Base-by-base conservation (phyloP, 352 stramenopile genomes). In the Blastocystis sp. region DNA sequence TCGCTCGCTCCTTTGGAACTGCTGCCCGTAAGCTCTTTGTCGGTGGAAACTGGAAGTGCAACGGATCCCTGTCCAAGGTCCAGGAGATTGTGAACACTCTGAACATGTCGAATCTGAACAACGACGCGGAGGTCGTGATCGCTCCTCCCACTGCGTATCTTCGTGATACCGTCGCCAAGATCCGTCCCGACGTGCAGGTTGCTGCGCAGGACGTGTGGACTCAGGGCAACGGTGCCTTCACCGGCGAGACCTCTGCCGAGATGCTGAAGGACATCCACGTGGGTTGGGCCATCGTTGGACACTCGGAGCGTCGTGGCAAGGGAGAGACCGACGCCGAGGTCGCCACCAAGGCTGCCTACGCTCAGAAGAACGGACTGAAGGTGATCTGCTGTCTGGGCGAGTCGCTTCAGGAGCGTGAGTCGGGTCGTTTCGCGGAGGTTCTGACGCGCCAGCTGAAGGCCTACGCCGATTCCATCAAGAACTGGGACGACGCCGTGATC, bases 21-120 rank as follows among this genome's bases (percentile, higher is more conserved):
- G 76, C 86, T 44, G 63, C 91, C 57, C 90, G 91, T 87, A 97
- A 98, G 91, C 97, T 98, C 88, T 97, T 99, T 88, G 94, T 99
- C 51, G 96, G 96, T 56, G 96, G 96, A 88, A 99, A 99, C 92
- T 99, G 96, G 96, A 99, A 99, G 89, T 98, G 95, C 91, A 96
- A 96, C 87, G 93, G 93, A 40, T 93, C 92, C 40, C 88, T 93
- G 34, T 79, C 87, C 42, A 88, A 94, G 87, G 89, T 92, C 21
- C 88, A 91, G 42, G 71, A 84, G 53, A 84, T 90, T 40, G 87
- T 91, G 44, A 81, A 64, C 24, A 86, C 87, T 29, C 85, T 91
- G 32, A 91, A 91, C 84, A 78, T 40, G n/a, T 89, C 79, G 29
- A 89, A 87, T 44, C 81, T 91, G 61, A 87, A 88, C 49, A 87